phyloP scores from a whole-genome alignment of 352 stramenopile genomes.

The Phytophthora citricola region DNA sequence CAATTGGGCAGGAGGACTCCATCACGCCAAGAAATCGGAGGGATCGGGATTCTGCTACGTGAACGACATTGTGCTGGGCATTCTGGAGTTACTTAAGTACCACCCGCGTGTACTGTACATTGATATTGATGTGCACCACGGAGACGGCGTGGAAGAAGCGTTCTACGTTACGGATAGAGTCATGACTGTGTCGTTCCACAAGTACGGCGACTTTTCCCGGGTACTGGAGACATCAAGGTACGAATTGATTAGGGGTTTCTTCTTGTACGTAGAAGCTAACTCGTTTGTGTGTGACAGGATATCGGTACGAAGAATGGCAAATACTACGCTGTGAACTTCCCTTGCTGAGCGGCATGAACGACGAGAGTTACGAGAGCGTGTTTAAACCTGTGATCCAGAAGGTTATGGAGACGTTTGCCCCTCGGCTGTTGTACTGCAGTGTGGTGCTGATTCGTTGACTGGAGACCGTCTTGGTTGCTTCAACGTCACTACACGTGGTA shows the following conservation, averaged over 20 bases:
- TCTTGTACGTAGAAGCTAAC: conserved; percentile 3
- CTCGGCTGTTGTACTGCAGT: conserved; percentile 97
- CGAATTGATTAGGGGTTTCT: neutral
- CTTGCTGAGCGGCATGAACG: conserved; percentile 96
- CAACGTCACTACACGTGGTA: conserved; percentile 94
- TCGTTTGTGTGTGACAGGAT: conserved; percentile 66
- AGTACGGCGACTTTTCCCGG: conserved; percentile 99
- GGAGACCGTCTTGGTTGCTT: conserved; percentile 98
- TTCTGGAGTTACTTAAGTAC: conserved; percentile 98
- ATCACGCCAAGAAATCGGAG: conserved; percentile 99
- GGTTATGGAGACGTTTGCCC: conserved; percentile 90
- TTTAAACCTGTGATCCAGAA: conserved; percentile 98
- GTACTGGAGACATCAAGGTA: conserved; percentile 93
- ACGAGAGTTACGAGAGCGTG: conserved; percentile 95
- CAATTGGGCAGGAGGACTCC: conserved; percentile 98
- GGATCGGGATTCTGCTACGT: conserved; percentile 97
- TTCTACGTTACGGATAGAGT: conserved; percentile 98
- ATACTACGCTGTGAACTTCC: conserved; percentile 97
- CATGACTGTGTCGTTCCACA: conserved; percentile 99
- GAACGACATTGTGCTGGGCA: conserved; percentile 99
- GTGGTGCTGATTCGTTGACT: conserved; percentile 97
- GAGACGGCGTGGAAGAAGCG: conserved; percentile 97
- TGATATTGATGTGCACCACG: conserved; percentile 99
- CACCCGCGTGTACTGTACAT: conserved; percentile 98
- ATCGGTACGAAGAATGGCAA: conserved; percentile 94